Evolutionary conservation across 305 asterid species (phyloP).

Genomic region (Nicotiana rustica): DNA sequence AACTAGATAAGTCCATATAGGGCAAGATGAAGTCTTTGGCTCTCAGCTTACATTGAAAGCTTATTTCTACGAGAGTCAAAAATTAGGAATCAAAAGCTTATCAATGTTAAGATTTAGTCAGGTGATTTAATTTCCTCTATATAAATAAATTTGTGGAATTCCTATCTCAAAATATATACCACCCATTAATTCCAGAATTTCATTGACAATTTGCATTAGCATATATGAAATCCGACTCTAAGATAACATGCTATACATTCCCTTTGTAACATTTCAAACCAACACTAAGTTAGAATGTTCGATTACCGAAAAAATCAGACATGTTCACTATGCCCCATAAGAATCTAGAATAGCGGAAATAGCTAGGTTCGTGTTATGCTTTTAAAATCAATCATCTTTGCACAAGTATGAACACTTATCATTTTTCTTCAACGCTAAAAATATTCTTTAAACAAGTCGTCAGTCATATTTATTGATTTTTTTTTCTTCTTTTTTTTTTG

Average conservation of each 20-base stretch:
- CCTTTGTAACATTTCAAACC: not conserved
- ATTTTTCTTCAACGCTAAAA: too few species aligned
- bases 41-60: slow-evolving; percentile 14
- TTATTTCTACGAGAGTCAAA: not conserved
- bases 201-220: slow-evolving; percentile 15
- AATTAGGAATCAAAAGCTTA: not conserved
- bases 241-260: not conserved
- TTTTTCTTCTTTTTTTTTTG: too few species aligned
- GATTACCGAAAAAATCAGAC: not conserved
- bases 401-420: too few species aligned
- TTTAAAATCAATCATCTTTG: too few species aligned
- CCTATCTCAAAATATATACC: not conserved
- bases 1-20: too few species aligned
- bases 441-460: too few species aligned
- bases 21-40: not conserved
- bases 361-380: too few species aligned
- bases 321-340: not conserved
- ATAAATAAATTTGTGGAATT: not conserved
- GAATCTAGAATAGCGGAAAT: too few species aligned
- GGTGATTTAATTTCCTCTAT: not conserved
- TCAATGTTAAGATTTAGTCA: not conserved
- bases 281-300: not conserved
- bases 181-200: not conserved
- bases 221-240: not conserved
- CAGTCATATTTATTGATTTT: too few species aligned